A percentile compares a stretch with the other conserved stretches of the same genome.
These are phyloP conservation scores for Globisporangium solare DNA, from an alignment of 352 stramenopile species.

Conservation along the genomic window DNA sequence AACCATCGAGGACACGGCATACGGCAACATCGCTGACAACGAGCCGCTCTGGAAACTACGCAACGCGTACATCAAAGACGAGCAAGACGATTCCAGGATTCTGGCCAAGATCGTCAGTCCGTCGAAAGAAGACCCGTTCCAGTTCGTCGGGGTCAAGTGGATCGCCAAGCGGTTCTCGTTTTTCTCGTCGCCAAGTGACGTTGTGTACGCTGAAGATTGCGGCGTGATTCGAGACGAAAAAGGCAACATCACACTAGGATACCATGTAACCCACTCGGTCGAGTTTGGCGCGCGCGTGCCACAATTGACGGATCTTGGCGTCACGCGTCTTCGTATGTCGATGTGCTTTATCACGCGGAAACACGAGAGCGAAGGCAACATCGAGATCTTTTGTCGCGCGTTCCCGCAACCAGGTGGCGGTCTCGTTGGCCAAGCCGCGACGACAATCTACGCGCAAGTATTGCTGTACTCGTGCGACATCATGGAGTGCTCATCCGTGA, in stretches of 20 bases:
- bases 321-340: conserved; percentile 37
- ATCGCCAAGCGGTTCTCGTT: conserved; percentile 41
- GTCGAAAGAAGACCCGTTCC: conserved; percentile 29
- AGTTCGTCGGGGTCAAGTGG: conserved; percentile 53
- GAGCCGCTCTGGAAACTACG: conserved; percentile 39
- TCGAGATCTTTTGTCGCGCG: conserved; percentile 38
- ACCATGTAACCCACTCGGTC: conserved; percentile 55
- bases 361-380: conserved; percentile 7
- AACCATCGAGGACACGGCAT: conserved; percentile 46
- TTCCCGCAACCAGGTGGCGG: conserved; percentile 1
- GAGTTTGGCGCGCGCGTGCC: conserved; percentile 22
- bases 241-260: conserved; percentile 29
- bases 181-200: conserved; percentile 49
- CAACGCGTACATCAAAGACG: conserved; percentile 44
- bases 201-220: conserved; percentile 41
- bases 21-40: conserved; percentile 36
- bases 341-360: conserved; percentile 46
- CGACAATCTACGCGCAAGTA: background rate
- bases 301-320: conserved; percentile 33
- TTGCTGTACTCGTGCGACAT: conserved; percentile 9
- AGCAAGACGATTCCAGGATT: conserved; percentile 39
- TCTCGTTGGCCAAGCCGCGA: background rate
- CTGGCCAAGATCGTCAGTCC: conserved; percentile 32
- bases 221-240: conserved; percentile 29
- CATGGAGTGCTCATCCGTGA: conserved; percentile 32